Conservation (phyloP, 495 filamentous ascomycete genomes). For the Penicillium bovifimosum region DNA sequence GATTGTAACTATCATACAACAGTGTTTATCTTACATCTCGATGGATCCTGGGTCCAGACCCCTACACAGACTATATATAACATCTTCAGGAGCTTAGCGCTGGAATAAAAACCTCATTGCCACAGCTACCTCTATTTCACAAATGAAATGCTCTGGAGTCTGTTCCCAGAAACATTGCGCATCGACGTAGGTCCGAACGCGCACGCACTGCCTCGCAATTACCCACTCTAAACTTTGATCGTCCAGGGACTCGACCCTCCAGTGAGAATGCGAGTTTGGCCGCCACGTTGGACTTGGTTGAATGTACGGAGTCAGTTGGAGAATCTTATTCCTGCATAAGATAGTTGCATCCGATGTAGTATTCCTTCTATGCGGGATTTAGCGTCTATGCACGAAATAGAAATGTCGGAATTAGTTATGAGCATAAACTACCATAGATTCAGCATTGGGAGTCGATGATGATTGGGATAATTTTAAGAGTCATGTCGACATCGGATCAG, state of each 20-base stretch:
- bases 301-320: not conserved
- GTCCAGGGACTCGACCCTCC: constrained; percentile 11
- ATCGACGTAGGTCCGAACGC: constrained; percentile 3
- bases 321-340: not conserved
- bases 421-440: not conserved
- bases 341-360: not conserved
- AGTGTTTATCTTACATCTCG: no score
- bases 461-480: not conserved
- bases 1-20: no score
- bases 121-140: not conserved
- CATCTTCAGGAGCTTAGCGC: constrained; percentile 13
- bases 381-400: no score
- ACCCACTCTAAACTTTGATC: constrained; percentile 11
- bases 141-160: not conserved
- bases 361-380: not conserved
- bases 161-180: not conserved
- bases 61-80: constrained; percentile 11
- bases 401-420: no score
- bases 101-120: constrained; percentile 2
- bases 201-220: not conserved
- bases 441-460: not conserved
- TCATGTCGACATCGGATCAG: not conserved
- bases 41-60: not conserved
- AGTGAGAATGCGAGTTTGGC: constrained; percentile 7
- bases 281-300: not conserved